Base-by-base conservation (phyloP, 2,329 filamentous ascomycete genomes). In the Diaporthe vexans region DNA sequence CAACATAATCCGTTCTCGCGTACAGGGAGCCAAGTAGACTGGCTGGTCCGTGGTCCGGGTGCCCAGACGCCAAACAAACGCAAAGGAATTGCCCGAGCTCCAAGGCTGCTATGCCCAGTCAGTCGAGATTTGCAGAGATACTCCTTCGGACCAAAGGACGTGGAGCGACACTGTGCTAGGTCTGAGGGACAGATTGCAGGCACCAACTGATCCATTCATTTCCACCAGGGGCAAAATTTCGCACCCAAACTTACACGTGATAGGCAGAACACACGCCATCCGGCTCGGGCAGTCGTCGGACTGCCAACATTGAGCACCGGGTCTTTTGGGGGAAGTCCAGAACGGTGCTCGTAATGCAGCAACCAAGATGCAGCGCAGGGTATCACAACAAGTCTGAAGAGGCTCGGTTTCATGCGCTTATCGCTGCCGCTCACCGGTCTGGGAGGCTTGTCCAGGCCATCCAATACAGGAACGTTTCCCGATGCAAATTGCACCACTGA, bases 341-440 rank as follows among this genome's bases (percentile, higher is more conserved):
- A 19, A 17, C 43, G 61, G 35, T 35, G 40, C 26, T 51, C n/a
- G 26, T 26, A 51, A n/a, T 51, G 43, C 61, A 65, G 26, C 11
- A 21, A 33, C 7, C 29, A 5, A 21, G 13, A 9, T 67, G 0
- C 29, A 35, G 40, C 19, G 26, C 29, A 4, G 35, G 7, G 29
- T 13, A 63, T 8, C 26, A 65, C 59, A 9, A 46, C 26, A 29
- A 26, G 43, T 65, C 26, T 35, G 43, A 51, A 24, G 7, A 29
- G 11, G 19, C 46, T 19, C n/a, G 21, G 29, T 13, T 19, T 51
- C 61, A 37, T 13, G 61, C 46, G 33, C 63, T 67, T 35, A 37
- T 52, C 63, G 29, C 33, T 52, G 46, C 63, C 37, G 33, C 63
- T 67, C 63, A 67, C 63, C 63, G 63, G 63, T 52, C 29, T 26